Evolutionary conservation across 495 filamentous ascomycete genomes (phyloP).

Genomic region (Acidiella bohemica): DNA sequence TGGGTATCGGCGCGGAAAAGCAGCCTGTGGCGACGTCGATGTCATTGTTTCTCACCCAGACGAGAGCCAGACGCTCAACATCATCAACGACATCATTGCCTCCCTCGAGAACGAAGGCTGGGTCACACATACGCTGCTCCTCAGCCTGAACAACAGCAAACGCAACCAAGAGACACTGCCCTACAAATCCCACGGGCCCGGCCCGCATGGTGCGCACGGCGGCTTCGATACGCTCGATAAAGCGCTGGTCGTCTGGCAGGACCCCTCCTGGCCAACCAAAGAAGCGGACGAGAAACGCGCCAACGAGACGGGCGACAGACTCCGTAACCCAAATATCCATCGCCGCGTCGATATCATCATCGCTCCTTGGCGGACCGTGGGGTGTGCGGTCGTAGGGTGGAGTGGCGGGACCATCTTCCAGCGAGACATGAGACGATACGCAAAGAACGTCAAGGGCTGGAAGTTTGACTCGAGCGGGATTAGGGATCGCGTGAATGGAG

Average conservation of each 20-base stretch:
- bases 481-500: constrained; percentile 48
- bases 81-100: constrained; percentile 53
- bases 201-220: constrained; percentile 33
- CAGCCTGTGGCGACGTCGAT: constrained; percentile 65
- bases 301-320: constrained; percentile 26
- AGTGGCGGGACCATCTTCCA: constrained; percentile 80
- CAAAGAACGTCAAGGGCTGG: constrained; percentile 55
- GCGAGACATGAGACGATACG: constrained; percentile 68
- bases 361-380: constrained; percentile 72
- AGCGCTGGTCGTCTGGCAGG: constrained; percentile 85
- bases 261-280: constrained; percentile 42
- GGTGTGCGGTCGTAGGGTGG: constrained; percentile 83
- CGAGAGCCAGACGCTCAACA: constrained; percentile 45
- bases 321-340: constrained; percentile 55
- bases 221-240: constrained; percentile 86
- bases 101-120: constrained; percentile 53
- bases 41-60: constrained; percentile 72
- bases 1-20: constrained; percentile 74
- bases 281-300: constrained; percentile 25
- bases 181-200: constrained; percentile 26
- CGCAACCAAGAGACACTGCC: constrained; percentile 58
- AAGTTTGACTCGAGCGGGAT: constrained; percentile 91
- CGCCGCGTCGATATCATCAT: constrained; percentile 90
- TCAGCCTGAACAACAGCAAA: constrained; percentile 51
- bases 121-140: constrained; percentile 69